phyloP scores from a whole-genome alignment of 371 early-diverging fungal genomes.

The Apophysomyces ossiformis region DNA sequence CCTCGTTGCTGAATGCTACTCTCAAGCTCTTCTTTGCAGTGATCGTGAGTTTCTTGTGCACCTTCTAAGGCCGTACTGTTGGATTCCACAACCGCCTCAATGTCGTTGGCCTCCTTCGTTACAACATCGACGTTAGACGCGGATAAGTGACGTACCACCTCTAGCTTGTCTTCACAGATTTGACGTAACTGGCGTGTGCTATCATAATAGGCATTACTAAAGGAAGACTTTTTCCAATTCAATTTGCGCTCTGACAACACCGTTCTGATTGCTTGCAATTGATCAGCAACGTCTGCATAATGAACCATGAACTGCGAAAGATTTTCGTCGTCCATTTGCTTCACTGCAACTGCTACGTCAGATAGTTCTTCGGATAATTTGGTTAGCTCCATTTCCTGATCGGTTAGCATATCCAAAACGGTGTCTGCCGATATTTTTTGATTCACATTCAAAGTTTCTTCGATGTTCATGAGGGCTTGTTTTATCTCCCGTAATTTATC shows the following conservation, averaged over 20 bases:
- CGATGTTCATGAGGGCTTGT: neutral
- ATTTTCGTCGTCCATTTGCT: neutral
- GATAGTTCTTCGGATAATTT: neutral
- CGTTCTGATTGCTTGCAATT: neutral
- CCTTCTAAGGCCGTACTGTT: neutral
- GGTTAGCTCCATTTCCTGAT: neutral
- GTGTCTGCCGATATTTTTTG: neutral
- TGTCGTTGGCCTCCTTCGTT: neutral
- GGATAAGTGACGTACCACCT: neutral
- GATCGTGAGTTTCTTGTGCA: neutral
- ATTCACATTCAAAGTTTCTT: neutral
- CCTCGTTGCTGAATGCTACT: neutral
- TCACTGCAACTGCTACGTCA: neutral
- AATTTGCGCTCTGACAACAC: neutral
- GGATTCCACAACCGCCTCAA: neutral
- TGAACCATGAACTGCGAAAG: neutral
- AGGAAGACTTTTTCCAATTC: slow-evolving; percentile 13
- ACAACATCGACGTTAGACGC: neutral
- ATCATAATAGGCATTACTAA: slow-evolving; percentile 12
- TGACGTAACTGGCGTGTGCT: neutral
- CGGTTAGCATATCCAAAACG: neutral
- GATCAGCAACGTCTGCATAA: neutral
- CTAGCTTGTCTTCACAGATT: neutral
- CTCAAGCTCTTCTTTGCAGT: slow-evolving; percentile 4
- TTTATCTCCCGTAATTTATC: neutral